These are phyloP conservation scores for Geranomyces michiganensis DNA, from an alignment of 192 early-diverging fungal genomes.

Conservation along the genomic window DNA sequence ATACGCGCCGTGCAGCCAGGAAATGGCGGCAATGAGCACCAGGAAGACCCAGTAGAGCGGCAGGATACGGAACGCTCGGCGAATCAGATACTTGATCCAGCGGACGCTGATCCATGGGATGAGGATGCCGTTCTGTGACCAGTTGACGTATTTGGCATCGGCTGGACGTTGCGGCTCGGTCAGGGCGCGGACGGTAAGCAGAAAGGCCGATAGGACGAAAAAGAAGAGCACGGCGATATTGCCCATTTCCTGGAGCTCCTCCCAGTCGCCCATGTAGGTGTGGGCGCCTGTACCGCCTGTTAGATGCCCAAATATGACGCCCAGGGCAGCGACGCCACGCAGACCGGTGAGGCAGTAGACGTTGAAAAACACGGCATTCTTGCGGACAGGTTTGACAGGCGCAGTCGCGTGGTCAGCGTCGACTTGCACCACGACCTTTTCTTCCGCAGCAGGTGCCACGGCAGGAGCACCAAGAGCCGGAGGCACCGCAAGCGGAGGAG, in stretches of 20 bases:
- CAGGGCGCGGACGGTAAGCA: constrained; percentile 35
- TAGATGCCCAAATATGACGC: constrained; percentile 34
- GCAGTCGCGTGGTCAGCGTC: no score
- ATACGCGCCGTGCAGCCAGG: constrained; percentile 19
- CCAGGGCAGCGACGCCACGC: constrained; percentile 38
- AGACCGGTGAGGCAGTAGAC: constrained; percentile 29
- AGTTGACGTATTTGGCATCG: constrained; percentile 36
- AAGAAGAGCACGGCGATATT: constrained; percentile 38
- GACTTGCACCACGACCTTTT: no score
- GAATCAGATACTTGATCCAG: constrained; percentile 41
- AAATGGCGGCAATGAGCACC: constrained; percentile 30
- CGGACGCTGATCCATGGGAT: constrained; percentile 35
- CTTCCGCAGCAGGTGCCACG: no score
- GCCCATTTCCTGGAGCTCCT: constrained; percentile 28
- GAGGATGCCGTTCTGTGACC: constrained; percentile 35
- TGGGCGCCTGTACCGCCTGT: constrained; percentile 30
- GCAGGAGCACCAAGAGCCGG: no score
- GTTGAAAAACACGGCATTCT: constrained; percentile 20
- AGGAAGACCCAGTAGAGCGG: constrained; percentile 37
- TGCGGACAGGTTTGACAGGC: constrained; percentile 8
- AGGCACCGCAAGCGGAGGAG: no score
- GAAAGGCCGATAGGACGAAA: constrained; percentile 44
- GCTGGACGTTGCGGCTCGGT: constrained; percentile 34
- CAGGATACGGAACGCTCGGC: constrained; percentile 38
- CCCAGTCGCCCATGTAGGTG: constrained; percentile 34